phyloP scores from a whole-genome alignment of 306 rosid genomes.

The Ceratonia siliqua region DNA sequence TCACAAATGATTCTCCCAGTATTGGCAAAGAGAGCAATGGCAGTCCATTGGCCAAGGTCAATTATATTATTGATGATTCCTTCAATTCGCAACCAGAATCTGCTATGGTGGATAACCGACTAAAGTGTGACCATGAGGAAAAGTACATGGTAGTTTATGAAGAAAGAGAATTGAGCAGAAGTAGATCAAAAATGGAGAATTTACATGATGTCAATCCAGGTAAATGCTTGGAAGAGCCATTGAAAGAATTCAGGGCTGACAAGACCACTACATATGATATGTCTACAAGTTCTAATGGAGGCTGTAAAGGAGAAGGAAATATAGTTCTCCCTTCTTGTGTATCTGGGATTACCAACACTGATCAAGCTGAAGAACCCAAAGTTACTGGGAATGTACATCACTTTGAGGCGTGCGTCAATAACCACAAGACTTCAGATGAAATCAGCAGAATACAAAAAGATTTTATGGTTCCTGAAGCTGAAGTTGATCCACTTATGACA shows the following conservation, averaged over 20 bases:
- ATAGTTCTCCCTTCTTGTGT: not conserved
- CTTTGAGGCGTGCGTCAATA: constrained; percentile 22
- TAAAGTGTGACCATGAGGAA: constrained; percentile 35
- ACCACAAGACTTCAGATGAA: constrained; percentile 42
- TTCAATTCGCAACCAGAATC: constrained; percentile 37
- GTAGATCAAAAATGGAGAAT: constrained; percentile 37
- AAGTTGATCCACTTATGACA: constrained; percentile 3
- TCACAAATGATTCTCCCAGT: constrained; percentile 13
- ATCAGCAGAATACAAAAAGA: constrained; percentile 27
- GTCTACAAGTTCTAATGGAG: constrained; percentile 31
- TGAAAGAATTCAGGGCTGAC: constrained; percentile 25
- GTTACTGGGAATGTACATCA: constrained; percentile 32
- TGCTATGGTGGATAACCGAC: constrained; percentile 15
- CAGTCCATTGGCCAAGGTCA: constrained; percentile 28
- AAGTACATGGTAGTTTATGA: constrained; percentile 35
- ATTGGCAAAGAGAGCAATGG: constrained; percentile 10
- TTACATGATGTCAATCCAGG: constrained; percentile 21
- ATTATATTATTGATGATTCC: constrained; percentile 29
- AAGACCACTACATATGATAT: constrained; percentile 16
- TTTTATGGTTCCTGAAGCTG: constrained; percentile 34
- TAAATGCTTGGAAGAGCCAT: constrained; percentile 34
- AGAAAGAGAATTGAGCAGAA: constrained; percentile 32
- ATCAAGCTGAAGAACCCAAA: constrained; percentile 34
- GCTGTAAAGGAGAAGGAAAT: constrained; percentile 18
- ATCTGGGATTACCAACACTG: constrained; percentile 1